phyloP scores from a whole-genome alignment of 2,329 filamentous ascomycete genomes.

The Penicillium capsulatum region DNA sequence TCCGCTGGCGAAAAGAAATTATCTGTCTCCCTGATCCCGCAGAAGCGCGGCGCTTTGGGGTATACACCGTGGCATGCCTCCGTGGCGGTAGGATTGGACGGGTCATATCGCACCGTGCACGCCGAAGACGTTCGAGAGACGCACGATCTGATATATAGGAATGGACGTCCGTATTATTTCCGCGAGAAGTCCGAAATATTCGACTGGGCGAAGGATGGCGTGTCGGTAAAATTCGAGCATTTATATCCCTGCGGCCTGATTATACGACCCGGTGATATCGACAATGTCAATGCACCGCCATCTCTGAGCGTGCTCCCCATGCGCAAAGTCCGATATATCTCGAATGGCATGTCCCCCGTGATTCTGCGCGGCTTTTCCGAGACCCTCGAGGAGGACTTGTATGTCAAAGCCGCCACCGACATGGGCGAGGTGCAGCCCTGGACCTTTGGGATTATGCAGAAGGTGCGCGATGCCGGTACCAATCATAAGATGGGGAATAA shows the following conservation, averaged over 20 bases:
- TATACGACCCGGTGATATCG: slow-evolving; percentile 21
- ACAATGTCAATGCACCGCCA: slow-evolving; percentile 19
- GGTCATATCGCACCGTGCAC: slow-evolving; percentile 24
- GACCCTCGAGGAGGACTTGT: slow-evolving; percentile 45
- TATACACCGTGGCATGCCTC: slow-evolving; percentile 35
- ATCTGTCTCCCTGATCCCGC: slow-evolving; percentile 25
- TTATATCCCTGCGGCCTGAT: slow-evolving; percentile 42
- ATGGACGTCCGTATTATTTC: slow-evolving; percentile 48
- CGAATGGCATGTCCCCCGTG: slow-evolving; percentile 52
- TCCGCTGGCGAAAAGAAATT: slow-evolving; percentile 27
- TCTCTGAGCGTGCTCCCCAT: slow-evolving; percentile 23
- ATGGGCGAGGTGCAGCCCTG: slow-evolving; percentile 50
- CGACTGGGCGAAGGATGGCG: slow-evolving; percentile 38
- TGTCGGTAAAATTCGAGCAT: slow-evolving; percentile 41
- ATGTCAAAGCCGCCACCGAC: slow-evolving; percentile 46
- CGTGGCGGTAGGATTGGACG: slow-evolving; percentile 29
- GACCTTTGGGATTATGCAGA: slow-evolving; percentile 52
- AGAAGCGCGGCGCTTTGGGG: slow-evolving; percentile 21
- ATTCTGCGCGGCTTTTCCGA: slow-evolving; percentile 51
- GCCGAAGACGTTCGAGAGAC: slow-evolving; percentile 28
- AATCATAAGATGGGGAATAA: slow-evolving; percentile 49
- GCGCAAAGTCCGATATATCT: slow-evolving; percentile 36
- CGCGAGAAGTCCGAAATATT: slow-evolving; percentile 48
- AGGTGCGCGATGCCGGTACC: slow-evolving; percentile 49
- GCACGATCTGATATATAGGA: slow-evolving; percentile 47